phyloP scores from a whole-genome alignment of 2,329 filamentous ascomycete genomes.

The Diaporthe caulivora region DNA sequence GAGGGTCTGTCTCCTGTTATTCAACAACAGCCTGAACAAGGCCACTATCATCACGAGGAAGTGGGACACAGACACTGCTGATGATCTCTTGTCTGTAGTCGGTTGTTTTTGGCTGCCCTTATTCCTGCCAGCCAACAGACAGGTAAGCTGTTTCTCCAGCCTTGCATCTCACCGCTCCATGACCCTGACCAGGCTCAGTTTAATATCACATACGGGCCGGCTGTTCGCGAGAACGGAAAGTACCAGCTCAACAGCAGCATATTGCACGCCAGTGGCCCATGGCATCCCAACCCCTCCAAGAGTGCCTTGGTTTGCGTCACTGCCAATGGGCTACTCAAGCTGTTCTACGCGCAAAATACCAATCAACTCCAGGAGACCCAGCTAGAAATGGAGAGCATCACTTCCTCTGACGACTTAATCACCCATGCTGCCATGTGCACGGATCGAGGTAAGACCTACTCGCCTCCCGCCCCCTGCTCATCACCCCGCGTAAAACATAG shows the following conservation, averaged over 20 bases:
- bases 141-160: constrained; percentile 48
- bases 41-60: constrained; percentile 69
- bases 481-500: not conserved
- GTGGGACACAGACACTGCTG: constrained; percentile 75
- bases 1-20: constrained; percentile 79
- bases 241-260: constrained; percentile 80
- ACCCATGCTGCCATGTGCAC: constrained; percentile 83
- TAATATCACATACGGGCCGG: constrained; percentile 69
- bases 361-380: constrained; percentile 78
- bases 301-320: constrained; percentile 84
- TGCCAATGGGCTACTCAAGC: constrained; percentile 77
- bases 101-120: constrained; percentile 89
- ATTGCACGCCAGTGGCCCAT: constrained; percentile 76
- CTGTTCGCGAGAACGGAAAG: constrained; percentile 69
- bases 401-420: constrained; percentile 79
- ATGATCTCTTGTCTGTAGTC: constrained; percentile 82
- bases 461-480: not conserved
- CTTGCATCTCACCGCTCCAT: not conserved
- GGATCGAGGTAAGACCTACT: constrained; percentile 73
- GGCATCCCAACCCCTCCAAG: constrained; percentile 77
- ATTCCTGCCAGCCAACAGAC: constrained; percentile 54
- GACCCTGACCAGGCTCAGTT: constrained; percentile 49
- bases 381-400: constrained; percentile 80
- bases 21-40: constrained; percentile 80
- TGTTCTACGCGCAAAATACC: constrained; percentile 83